Evolutionary conservation across 108 stramenopile species (phyloP).

Genomic region (Cylindrotheca fusiformis): DNA sequence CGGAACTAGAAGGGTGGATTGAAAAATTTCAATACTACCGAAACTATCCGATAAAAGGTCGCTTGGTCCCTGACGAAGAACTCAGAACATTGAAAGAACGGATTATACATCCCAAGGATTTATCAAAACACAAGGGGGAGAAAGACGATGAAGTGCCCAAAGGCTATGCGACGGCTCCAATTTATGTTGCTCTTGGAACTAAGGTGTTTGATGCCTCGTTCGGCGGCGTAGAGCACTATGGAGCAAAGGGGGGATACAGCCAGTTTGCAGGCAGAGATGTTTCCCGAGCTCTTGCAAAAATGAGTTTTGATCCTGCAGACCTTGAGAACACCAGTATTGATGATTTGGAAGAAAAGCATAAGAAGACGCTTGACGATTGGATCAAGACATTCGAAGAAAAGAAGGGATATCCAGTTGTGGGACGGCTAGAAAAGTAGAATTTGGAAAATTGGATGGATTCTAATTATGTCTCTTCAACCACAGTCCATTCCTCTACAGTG

Average conservation of each 20-base stretch:
- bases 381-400: conserved; percentile 87
- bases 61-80: conserved; percentile 65
- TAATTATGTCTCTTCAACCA: too few species aligned
- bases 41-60: conserved; percentile 88
- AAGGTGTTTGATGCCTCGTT: conserved; percentile 95
- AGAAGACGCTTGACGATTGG: conserved; percentile 91
- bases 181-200: conserved; percentile 78
- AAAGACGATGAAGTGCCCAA: conserved; percentile 54
- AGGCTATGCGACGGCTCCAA: conserved; percentile 74
- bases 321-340: conserved; percentile 62
- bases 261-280: conserved; percentile 95
- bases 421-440: conserved; percentile 51
- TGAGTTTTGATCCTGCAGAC: conserved; percentile 94
- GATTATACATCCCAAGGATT: conserved; percentile 64
- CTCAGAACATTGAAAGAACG: conserved; percentile 49
- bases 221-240: conserved; percentile 85
- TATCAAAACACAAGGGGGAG: conserved; percentile 56
- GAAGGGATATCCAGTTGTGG: conserved; percentile 92
- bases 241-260: conserved; percentile 84
- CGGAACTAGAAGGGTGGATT: conserved; percentile 86
- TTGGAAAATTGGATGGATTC: background rate
- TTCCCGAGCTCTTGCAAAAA: conserved; percentile 92
- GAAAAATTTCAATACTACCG: conserved; percentile 91
- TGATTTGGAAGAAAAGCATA: conserved; percentile 82
- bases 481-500: too few species aligned